Percentiles rank a stretch among this genome's conserved stretches.
Conservation (phyloP, 2,329 filamentous ascomycete genomes). For the Colletotrichum nymphaeae region DNA sequence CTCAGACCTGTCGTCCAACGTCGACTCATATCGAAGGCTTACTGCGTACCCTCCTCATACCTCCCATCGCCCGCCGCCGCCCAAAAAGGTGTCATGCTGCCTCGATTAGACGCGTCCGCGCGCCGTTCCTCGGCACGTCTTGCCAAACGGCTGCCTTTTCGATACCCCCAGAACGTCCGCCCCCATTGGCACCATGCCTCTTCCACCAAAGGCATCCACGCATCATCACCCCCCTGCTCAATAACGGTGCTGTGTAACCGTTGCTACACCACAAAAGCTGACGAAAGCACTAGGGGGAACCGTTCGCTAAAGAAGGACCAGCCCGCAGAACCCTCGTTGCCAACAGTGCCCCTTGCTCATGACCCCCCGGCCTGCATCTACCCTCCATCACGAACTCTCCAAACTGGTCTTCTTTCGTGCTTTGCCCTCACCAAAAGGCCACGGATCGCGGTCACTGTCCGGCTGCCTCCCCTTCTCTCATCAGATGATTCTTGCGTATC, state of each 20-base stretch:
- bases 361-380: constrained; percentile 30
- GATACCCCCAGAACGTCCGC: not conserved
- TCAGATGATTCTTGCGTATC: not conserved
- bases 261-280: constrained; percentile 10
- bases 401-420: not conserved
- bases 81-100: not conserved
- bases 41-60: not conserved
- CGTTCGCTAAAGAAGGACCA: constrained; percentile 30
- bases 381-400: constrained; percentile 28
- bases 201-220: no score
- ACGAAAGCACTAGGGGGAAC: constrained; percentile 28
- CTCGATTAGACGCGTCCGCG: not conserved
- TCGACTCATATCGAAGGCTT: not conserved
- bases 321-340: constrained; percentile 9
- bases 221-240: not conserved
- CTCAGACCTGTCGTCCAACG: not conserved
- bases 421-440: not conserved
- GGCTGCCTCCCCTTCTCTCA: not conserved
- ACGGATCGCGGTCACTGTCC: not conserved
- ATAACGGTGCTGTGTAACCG: constrained; percentile 12
- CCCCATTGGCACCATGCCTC: not conserved
- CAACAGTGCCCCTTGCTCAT: constrained; percentile 17
- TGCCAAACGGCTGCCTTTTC: constrained; percentile 10
- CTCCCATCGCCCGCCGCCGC: not conserved
- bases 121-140: not conserved